These are phyloP conservation scores for Ogataea minuta DNA, from an alignment of 805 yeast genomes.

Conservation along the genomic window DNA sequence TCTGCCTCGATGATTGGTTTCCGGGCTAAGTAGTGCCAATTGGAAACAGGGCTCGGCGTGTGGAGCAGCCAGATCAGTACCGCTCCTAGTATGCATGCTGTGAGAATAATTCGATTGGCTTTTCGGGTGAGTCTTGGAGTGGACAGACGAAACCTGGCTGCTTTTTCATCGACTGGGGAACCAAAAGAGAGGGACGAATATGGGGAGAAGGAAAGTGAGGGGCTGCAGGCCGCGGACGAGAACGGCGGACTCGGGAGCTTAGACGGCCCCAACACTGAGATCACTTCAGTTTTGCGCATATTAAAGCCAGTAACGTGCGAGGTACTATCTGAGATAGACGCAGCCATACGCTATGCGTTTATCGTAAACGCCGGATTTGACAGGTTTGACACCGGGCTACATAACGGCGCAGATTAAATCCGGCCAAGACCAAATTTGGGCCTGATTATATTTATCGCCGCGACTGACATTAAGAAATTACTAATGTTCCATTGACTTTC, in stretches of 20 bases:
- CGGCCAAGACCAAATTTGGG: no score
- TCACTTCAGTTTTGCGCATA: conserved; percentile 7
- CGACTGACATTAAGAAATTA: no score
- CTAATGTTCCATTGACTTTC: not conserved
- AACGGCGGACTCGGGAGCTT: conserved; percentile 10
- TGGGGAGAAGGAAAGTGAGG: conserved; percentile 9
- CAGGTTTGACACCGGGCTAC: no score
- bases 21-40: conserved; percentile 1
- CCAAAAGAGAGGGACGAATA: conserved; percentile 8
- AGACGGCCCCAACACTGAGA: conserved; percentile 3
- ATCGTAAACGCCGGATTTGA: no score
- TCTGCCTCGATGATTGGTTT: not conserved
- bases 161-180: conserved; percentile 15
- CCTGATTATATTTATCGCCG: no score
- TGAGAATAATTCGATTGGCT: conserved; percentile 1
- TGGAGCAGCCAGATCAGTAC: not conserved
- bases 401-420: no score
- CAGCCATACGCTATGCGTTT: no score
- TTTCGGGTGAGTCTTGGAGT: conserved; percentile 6
- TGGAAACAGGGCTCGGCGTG: not conserved
- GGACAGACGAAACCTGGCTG: conserved; percentile 1
- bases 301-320: not conserved
- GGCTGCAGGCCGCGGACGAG: conserved; percentile 9
- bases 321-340: no score
- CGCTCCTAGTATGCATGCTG: not conserved